Base-by-base conservation (phyloP, 75 land plant species). In the Pinus taeda region DNA sequence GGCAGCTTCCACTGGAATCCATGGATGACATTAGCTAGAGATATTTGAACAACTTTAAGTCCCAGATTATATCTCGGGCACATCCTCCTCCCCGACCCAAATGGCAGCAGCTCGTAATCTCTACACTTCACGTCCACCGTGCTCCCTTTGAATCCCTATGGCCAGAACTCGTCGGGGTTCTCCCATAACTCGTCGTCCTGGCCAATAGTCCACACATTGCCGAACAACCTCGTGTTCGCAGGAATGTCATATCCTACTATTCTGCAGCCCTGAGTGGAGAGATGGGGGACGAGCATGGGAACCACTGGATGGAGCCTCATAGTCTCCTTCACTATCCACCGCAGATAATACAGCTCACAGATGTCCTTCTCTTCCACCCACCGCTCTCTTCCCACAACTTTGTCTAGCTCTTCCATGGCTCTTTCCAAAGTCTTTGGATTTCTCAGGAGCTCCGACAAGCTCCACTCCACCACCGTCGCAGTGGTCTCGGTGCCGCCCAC, bases 401-500 rank as follows among this genome's bases (percentile, higher is more conserved):
- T 72, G 49, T 90, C 89, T 22, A 90, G 81, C 60, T 90, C 92
- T 58, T 90, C 89, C 5, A 73, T 66, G 4, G 91, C 91, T 73
- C 80, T 86, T 29, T 79, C 45, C 63, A 86, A 75, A 1, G 84
- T 55, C 2, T 82, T 45, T 0, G 88, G 88, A n/a, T 85, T 78
- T 57, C 60, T 80, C 3, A 90, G 33, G 60, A 90, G 77, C 77
- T 90, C 87, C 21, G 91, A 76, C 7, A 90, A 74, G 4, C 87
- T 89, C 91, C 91, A 90, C 59, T 90, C 91, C 71, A 86, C 86
- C 0, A 86, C 81, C 66, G 78, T 79, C 0, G 86, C 88, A 49
- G 86, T 80, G 76, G 84, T 89, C 76, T 89, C 91, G 0, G 91
- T 89, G 13, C 88, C 86, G 13, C 88, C 91, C 15, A 83, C 86